Evolutionary conservation across 768 basidiomycete genomes (phyloP).

Genomic region (Leccinellum rugosiceps): DNA sequence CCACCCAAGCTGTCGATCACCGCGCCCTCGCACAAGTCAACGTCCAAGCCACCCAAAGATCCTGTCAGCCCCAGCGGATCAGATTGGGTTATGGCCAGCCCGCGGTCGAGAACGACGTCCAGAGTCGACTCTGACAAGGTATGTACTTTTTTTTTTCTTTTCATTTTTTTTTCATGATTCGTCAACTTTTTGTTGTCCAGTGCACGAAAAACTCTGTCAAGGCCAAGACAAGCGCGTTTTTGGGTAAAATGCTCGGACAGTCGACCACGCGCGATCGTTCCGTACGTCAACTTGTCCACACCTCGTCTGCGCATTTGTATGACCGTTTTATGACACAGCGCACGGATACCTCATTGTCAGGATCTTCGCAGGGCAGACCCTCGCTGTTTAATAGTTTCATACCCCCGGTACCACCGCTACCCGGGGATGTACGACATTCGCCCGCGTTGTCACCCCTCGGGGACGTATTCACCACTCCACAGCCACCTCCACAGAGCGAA

Average conservation of each 20-base stretch:
- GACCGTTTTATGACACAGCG: slow-evolving; percentile 43
- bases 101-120: slow-evolving; percentile 40
- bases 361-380: slow-evolving; percentile 23
- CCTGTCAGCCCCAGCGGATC: slow-evolving; percentile 35
- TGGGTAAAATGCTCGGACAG: slow-evolving; percentile 76
- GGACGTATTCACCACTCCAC: slow-evolving; percentile 47
- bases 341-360: slow-evolving; percentile 45
- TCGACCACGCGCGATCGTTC: slow-evolving; percentile 64
- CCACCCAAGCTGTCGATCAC: slow-evolving; percentile 38
- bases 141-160: background rate
- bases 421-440: slow-evolving; percentile 38
- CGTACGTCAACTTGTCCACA: slow-evolving; percentile 37
- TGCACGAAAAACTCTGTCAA: slow-evolving; percentile 60
- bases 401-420: slow-evolving; percentile 47
- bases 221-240: slow-evolving; percentile 76
- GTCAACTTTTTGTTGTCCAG: slow-evolving; percentile 1
- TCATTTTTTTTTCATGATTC: background rate
- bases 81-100: slow-evolving; percentile 50
- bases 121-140: slow-evolving; percentile 51
- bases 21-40: slow-evolving; percentile 21
- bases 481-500: slow-evolving; percentile 34
- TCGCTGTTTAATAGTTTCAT: slow-evolving; percentile 37
- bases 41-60: slow-evolving; percentile 24
- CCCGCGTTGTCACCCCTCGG: slow-evolving; percentile 43
- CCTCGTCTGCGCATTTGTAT: slow-evolving; percentile 10